These are phyloP conservation scores for Trichoderma pleuroti DNA, from an alignment of 2,329 filamentous ascomycete genomes.

Conservation along the genomic window DNA sequence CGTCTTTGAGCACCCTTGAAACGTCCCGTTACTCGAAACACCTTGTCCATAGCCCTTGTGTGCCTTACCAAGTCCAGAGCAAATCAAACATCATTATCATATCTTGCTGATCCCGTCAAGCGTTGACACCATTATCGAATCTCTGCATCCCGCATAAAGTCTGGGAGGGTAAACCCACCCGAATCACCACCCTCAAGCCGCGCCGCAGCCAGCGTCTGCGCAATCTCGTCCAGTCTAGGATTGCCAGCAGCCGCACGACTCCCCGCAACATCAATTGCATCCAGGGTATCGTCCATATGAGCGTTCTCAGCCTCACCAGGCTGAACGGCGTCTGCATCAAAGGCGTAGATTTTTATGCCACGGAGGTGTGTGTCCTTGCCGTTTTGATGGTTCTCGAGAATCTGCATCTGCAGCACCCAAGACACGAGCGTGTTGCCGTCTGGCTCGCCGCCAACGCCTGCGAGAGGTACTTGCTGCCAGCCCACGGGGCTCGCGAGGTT, in stretches of 20 bases:
- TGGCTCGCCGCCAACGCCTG: constrained; percentile 52
- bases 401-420: constrained; percentile 84
- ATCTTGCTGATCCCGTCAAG: background rate
- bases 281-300: constrained; percentile 29
- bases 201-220: constrained; percentile 28
- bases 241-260: constrained; percentile 4
- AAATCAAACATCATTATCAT: background rate
- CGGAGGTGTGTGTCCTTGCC: constrained; percentile 98
- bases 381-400: constrained; percentile 97
- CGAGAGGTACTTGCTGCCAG: constrained; percentile 80
- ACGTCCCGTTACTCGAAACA: background rate
- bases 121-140: constrained; percentile 32
- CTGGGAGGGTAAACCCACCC: constrained; percentile 37
- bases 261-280: constrained; percentile 24
- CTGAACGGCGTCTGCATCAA: constrained; percentile 48
- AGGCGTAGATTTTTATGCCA: constrained; percentile 79
- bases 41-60: background rate
- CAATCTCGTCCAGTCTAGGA: constrained; percentile 29
- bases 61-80: background rate
- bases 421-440: constrained; percentile 75
- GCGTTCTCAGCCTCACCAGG: constrained; percentile 38
- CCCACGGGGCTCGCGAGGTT: constrained; percentile 74
- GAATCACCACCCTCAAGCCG: constrained; percentile 35
- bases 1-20: background rate
- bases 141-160: constrained; percentile 44